Evolutionary conservation across 768 basidiomycete species (phyloP).

Genomic region (Tricholoma furcatifolium): DNA sequence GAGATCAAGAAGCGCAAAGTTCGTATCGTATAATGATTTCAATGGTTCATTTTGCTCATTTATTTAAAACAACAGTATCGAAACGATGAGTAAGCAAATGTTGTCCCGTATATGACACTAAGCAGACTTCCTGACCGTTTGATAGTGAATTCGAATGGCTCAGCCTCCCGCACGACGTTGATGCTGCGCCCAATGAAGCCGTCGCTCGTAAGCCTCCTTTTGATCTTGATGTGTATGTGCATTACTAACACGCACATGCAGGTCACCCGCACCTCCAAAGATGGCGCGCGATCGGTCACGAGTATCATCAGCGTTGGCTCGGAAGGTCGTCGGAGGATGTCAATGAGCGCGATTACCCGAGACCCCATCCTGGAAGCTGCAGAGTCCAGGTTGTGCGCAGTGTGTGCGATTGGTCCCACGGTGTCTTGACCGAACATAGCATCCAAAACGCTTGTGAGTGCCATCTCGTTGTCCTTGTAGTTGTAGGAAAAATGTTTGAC

Average conservation of each 20-base stretch:
- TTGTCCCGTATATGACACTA: not conserved
- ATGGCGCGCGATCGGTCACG: slow-evolving; percentile 56
- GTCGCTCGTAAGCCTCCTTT: slow-evolving; percentile 43
- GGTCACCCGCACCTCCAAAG: slow-evolving; percentile 68
- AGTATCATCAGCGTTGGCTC: slow-evolving; percentile 68
- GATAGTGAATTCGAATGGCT: slow-evolving; percentile 62
- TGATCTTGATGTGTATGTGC: too few species aligned
- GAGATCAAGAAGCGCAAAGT: slow-evolving; percentile 84
- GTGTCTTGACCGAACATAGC: slow-evolving; percentile 84
- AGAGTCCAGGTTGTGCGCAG: slow-evolving; percentile 82
- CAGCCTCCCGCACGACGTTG: slow-evolving; percentile 73
- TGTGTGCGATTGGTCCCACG: slow-evolving; percentile 93
- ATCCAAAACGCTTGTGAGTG: slow-evolving; percentile 91
- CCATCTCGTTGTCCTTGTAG: not conserved
- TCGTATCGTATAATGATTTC: slow-evolving; percentile 5
- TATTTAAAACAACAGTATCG: slow-evolving; percentile 32
- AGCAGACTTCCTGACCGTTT: slow-evolving; percentile 7
- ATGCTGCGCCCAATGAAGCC: slow-evolving; percentile 61
- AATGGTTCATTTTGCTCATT: not conserved
- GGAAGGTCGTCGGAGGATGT: slow-evolving; percentile 24
- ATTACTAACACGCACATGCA: slow-evolving; percentile 9
- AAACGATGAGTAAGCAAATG: slow-evolving; percentile 43
- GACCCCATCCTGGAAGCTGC: slow-evolving; percentile 49
- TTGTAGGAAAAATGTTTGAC: not conserved
- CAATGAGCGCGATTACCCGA: slow-evolving; percentile 37